Conservation (phyloP, 768 basidiomycete genomes). For the Pleurotus pulmonarius region DNA sequence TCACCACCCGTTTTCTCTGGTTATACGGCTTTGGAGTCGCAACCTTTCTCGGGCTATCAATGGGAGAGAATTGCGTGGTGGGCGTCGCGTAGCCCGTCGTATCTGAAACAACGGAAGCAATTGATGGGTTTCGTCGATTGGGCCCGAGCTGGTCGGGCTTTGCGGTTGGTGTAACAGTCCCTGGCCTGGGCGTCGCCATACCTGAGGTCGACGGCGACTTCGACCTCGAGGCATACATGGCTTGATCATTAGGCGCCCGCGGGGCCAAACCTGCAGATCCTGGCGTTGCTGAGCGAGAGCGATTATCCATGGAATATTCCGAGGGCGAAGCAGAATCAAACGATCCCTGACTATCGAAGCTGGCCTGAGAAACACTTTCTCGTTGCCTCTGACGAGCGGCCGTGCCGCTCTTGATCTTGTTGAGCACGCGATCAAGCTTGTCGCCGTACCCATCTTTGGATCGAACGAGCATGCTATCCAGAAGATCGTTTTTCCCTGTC, state of each 20-base stretch:
- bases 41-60: conserved; percentile 15
- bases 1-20: conserved; percentile 40
- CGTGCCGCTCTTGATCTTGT: conserved; percentile 69
- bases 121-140: conserved; percentile 59
- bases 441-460: conserved; percentile 56
- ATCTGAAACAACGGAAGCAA: conserved; percentile 73
- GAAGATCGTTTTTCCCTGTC: conserved; percentile 48
- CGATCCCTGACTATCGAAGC: conserved; percentile 24
- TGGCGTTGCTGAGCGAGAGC: conserved; percentile 41
- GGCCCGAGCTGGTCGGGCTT: conserved; percentile 16
- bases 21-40: conserved; percentile 27
- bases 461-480: conserved; percentile 61
- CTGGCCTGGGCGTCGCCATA: conserved; percentile 12
- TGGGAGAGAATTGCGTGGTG: conserved; percentile 18
- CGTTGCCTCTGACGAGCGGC: conserved; percentile 11
- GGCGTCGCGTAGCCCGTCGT: conserved; percentile 49
- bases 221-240: conserved; percentile 7
- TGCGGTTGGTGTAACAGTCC: conserved; percentile 12
- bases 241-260: conserved; percentile 22
- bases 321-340: conserved; percentile 44
- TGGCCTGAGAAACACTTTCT: conserved; percentile 13
- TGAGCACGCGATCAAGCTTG: conserved; percentile 70
- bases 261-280: conserved; percentile 29
- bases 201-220: conserved; percentile 13
- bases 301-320: conserved; percentile 54